A percentile compares a stretch with the other conserved stretches of the same genome.
Evolutionary conservation across 495 filamentous ascomycete species (phyloP).

Genomic region (Talaromyces nanjingensis): DNA sequence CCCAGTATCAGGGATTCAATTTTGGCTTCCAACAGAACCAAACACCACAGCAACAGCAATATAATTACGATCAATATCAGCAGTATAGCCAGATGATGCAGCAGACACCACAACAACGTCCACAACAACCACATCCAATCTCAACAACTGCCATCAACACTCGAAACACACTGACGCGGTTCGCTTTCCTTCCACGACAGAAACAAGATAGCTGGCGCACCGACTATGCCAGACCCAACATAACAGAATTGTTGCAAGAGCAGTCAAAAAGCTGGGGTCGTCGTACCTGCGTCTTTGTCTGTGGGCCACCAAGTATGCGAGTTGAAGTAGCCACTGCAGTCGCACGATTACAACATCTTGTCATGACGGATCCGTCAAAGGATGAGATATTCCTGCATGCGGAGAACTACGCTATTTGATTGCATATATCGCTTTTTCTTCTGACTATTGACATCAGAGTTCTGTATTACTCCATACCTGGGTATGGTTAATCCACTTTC

Average conservation of each 20-base stretch:
- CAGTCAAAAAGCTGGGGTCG: slow-evolving; percentile 74
- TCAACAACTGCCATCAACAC: slow-evolving; percentile 37
- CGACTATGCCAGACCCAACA: slow-evolving; percentile 87
- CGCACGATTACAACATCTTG: slow-evolving; percentile 71
- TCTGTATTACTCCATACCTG: neutral
- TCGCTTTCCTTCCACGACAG: slow-evolving; percentile 66
- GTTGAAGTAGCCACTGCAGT: slow-evolving; percentile 79
- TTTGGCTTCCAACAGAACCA: slow-evolving; percentile 23
- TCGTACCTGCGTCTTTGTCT: slow-evolving; percentile 88
- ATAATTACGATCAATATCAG: slow-evolving; percentile 3
- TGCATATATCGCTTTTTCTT: neutral
- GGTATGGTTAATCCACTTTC: neutral
- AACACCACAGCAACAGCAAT: slow-evolving; percentile 10
- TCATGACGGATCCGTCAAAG: slow-evolving; percentile 65
- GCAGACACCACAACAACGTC: slow-evolving; percentile 11
- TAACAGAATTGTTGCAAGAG: slow-evolving; percentile 74
- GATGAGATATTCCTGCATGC: slow-evolving; percentile 95
- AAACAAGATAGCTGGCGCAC: slow-evolving; percentile 78
- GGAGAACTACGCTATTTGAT: slow-evolving; percentile 81
- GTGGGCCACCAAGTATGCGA: slow-evolving; percentile 81
- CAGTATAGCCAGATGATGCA: slow-evolving; percentile 1
- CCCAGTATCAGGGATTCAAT: slow-evolving; percentile 17
- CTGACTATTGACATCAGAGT: neutral
- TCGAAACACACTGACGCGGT: slow-evolving; percentile 78
- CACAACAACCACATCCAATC: slow-evolving; percentile 14